Base-by-base conservation (phyloP, 768 basidiomycete species). In the Leccinum arenicola region DNA sequence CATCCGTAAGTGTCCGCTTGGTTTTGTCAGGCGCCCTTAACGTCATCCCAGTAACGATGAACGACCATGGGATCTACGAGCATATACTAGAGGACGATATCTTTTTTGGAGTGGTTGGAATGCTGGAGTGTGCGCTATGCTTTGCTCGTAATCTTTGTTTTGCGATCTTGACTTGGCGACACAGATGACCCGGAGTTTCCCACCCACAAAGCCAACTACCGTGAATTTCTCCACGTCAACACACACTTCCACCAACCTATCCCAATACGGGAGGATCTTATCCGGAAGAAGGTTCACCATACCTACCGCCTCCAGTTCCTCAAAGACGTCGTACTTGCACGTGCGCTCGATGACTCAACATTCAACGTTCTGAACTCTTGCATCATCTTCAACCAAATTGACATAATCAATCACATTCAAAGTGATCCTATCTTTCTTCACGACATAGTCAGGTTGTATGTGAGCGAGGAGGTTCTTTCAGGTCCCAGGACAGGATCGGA, bases 331-430 rank as follows among this genome's bases (percentile, higher is more conserved):
- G 93, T 99, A 45, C 89, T 99, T 52, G 93, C 95, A 1, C 88
- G 97, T 17, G 88, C 89, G 1, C 83, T 98, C 52, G 97, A 99
- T 67, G 97, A 99, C 73, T 89, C 92, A 2, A 98, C 95, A 0
- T 96, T 98, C 82, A 94, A 93, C 68, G 93, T 97, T 66, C 84
- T 98, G 69, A 98, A 95, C 75, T 95, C 93, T 2, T 92, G 92
- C 75, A 94, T 99, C 73, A 93, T 98, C 70, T 98, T 95, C 83
- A 97, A 98, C 76, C 96, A 99, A 73, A 94, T 96, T 67, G 97
- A 99, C 74, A 98, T 99, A 68, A 95, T 99, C 68, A 85, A 81
- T 52, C 87, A 96, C 68, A 83, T 98, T 35, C 91, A 94, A 70
- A 82, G 80, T 58, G 91, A 97, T 66, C 82, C 81, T 2, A 70